A percentile compares a stretch with the other conserved stretches of the same genome.
Evolutionary conservation across 768 basidiomycete species (phyloP).

Genomic region (Boletus rubroflammeus): DNA sequence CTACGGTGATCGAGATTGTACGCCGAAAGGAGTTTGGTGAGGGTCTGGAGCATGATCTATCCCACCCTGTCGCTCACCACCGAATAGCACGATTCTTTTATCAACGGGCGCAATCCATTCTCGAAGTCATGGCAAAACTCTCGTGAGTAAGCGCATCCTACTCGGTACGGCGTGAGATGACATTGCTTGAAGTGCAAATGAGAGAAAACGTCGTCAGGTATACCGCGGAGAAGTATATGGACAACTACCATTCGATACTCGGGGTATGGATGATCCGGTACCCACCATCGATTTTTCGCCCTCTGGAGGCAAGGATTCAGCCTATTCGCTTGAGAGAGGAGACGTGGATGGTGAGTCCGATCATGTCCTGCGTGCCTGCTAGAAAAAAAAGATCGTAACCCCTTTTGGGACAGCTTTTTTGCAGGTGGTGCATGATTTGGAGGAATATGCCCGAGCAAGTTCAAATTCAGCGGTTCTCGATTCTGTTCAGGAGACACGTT

Average conservation of each 20-base stretch:
- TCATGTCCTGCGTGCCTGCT: constrained; percentile 36
- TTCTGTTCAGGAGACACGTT: constrained; percentile 61
- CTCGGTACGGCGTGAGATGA: constrained; percentile 4
- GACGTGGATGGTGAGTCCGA: constrained; percentile 65
- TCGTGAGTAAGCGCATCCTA: constrained; percentile 51
- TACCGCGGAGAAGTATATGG: constrained; percentile 82
- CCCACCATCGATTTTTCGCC: constrained; percentile 80
- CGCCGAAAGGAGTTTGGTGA: constrained; percentile 85
- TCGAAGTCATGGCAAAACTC: constrained; percentile 84
- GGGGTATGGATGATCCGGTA: constrained; percentile 77
- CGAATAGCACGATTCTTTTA: constrained; percentile 71
- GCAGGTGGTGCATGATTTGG: constrained; percentile 60
- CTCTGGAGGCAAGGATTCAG: constrained; percentile 54
- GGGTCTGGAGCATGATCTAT: constrained; percentile 21
- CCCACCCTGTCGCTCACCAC: neutral
- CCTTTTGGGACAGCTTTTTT: constrained; percentile 48
- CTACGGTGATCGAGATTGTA: constrained; percentile 87
- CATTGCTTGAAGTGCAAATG: constrained; percentile 50
- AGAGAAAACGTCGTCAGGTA: constrained; percentile 79
- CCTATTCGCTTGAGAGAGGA: constrained; percentile 63
- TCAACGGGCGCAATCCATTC: constrained; percentile 72
- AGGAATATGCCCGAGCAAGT: constrained; percentile 47
- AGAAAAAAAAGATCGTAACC: constrained; percentile 1
- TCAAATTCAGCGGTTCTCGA: constrained; percentile 44
- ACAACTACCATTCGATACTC: constrained; percentile 81